Percentiles rank a stretch among this genome's conserved stretches.
These are phyloP conservation scores for Rhodotorula graminis DNA, from an alignment of 768 basidiomycete genomes.

Conservation along the genomic window DNA sequence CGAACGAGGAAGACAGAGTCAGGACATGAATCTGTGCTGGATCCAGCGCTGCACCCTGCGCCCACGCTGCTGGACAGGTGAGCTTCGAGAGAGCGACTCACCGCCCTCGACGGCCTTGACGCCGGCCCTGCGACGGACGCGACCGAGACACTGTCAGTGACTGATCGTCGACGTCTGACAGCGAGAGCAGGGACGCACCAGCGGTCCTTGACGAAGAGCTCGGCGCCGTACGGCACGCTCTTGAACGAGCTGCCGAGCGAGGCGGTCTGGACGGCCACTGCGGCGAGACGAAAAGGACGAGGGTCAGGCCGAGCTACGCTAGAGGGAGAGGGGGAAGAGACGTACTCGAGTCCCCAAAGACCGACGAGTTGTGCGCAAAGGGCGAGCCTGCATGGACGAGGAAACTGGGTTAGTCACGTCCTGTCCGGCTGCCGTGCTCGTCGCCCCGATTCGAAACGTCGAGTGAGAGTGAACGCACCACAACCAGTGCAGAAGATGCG, in stretches of 20 bases:
- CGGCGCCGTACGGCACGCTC: constrained; percentile 20
- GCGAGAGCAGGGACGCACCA: constrained; percentile 2
- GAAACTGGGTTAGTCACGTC: no score
- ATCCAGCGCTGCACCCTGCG: no score
- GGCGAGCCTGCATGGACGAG: not conserved
- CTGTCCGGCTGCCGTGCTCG: no score
- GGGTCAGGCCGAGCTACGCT: no score
- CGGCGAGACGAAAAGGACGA: no score
- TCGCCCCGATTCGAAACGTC: no score
- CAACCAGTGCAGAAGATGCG: not conserved
- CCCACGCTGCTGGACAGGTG: no score
- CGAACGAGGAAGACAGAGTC: not conserved
- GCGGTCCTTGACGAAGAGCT: constrained; percentile 25
- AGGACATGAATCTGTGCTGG: not conserved
- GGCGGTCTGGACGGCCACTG: not conserved
- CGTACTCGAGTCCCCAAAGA: not conserved
- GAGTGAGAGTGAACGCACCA: not conserved
- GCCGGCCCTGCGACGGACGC: not conserved
- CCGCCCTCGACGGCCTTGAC: constrained; percentile 12
- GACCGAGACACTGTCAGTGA: not conserved
- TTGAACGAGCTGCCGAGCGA: constrained; percentile 16
- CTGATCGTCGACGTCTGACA: no score
- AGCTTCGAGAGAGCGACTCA: not conserved
- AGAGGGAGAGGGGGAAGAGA: not conserved
- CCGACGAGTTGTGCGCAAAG: not conserved